Percentiles rank a stretch among this genome's conserved stretches.
Evolutionary conservation across 257 asterid genomes (phyloP).

Genomic region (Nicotiana paniculata): DNA sequence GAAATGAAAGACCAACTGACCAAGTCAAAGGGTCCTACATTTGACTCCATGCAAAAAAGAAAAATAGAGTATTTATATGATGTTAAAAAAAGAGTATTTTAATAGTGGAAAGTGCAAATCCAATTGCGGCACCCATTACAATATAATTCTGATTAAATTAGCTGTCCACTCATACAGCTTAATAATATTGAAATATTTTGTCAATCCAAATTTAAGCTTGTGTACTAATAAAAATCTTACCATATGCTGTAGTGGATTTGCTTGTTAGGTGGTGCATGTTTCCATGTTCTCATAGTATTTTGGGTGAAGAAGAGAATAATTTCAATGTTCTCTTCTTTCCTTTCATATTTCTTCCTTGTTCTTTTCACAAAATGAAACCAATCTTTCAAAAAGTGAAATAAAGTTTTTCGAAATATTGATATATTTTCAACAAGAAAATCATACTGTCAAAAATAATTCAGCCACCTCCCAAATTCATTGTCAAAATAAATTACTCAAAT

Average conservation of each 20-base stretch:
- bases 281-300: neutral
- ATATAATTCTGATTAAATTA: too few species aligned
- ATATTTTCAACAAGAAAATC: too few species aligned
- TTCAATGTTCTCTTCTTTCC: neutral
- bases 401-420: too few species aligned
- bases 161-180: neutral
- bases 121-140: too few species aligned
- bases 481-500: too few species aligned
- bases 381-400: too few species aligned
- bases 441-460: too few species aligned
- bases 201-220: neutral
- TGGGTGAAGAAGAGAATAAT: neutral
- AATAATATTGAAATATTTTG: neutral
- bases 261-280: neutral
- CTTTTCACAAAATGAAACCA: too few species aligned
- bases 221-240: neutral
- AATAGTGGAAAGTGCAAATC: too few species aligned
- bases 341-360: too few species aligned
- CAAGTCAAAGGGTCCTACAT: slow-evolving; percentile 11
- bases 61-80: neutral
- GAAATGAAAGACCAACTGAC: neutral
- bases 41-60: neutral
- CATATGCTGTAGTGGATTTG: neutral
- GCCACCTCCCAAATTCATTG: too few species aligned
- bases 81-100: too few species aligned